phyloP scores from a whole-genome alignment of 1,139 yeast species.

The Yamadazyma mexicana region DNA sequence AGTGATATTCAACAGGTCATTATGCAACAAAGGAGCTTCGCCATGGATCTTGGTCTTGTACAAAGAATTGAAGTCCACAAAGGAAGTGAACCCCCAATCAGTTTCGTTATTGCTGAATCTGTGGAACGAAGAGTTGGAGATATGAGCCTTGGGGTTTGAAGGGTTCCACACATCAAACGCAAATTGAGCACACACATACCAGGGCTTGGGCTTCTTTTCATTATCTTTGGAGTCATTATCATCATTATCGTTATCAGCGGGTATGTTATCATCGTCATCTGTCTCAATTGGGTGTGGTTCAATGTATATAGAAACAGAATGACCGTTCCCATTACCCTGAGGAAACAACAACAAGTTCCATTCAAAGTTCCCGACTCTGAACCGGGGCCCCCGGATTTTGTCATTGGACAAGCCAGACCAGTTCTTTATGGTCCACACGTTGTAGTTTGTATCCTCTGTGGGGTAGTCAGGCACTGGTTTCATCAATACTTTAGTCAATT shows the following conservation, averaged over 20 bases:
- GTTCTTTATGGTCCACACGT: constrained; percentile 76
- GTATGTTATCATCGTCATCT: constrained; percentile 26
- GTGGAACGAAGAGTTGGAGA: constrained; percentile 72
- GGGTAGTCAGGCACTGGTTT: constrained; percentile 49
- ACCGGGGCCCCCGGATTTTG: constrained; percentile 52
- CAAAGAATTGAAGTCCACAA: constrained; percentile 49
- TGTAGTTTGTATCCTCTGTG: constrained; percentile 36
- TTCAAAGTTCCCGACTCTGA: constrained; percentile 64
- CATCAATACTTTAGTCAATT: constrained; percentile 32
- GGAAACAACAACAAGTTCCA: constrained; percentile 84
- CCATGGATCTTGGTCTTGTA: constrained; percentile 6
- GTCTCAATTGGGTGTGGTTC: constrained; percentile 54
- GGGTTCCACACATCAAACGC: constrained; percentile 87
- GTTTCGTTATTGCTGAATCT: constrained; percentile 74
- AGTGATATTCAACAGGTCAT: constrained; percentile 65
- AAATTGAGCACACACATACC: constrained; percentile 92
- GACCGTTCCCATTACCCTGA: constrained; percentile 57
- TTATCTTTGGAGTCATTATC: constrained; percentile 13
- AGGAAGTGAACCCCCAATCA: constrained; percentile 95
- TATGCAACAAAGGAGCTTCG: constrained; percentile 43
- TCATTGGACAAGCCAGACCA: constrained; percentile 56
- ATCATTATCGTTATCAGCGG: constrained; percentile 31
- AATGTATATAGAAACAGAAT: constrained; percentile 58
- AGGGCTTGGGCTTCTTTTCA: constrained; percentile 29
- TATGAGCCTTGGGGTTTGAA: constrained; percentile 57